Evolutionary conservation across 2,329 filamentous ascomycete species (phyloP), one percentile per base, ranked within the genome.

Genomic region (Hymenoscyphus occultus): DNA sequence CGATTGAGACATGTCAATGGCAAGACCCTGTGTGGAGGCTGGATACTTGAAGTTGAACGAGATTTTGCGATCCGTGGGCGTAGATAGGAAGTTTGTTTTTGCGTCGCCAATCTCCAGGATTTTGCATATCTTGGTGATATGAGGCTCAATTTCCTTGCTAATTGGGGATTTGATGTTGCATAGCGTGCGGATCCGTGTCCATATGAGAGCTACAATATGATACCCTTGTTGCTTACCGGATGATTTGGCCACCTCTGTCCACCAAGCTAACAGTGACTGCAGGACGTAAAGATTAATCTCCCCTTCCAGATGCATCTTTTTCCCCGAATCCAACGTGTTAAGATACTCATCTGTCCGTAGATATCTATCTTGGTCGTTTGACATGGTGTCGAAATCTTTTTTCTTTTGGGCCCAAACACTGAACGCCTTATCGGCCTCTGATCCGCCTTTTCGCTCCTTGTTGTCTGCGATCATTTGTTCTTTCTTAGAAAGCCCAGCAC

Each of bases 251-350:
- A 76, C 76, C 16, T 74, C 70, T 19, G 80, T 77, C 82, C 82
- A 85, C 76, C 82, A 80, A 35, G 76, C 74, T 10, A 84, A 68
- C 3, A 84, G 73, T 45, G 79, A 77, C 65, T 80, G 81, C 48
- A 84, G 73, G 68, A 82, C 79, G 70, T 81, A 85, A 0, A 82
- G 75, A 32, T 76, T 71, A 9, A 76, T 68, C 56, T 78, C 76
- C 16, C 68, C 68, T 62, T 77, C 75, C 5, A 77, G 65, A 51
- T 73, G 70, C 19, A 60, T 56, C 6, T 67, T 67, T 62, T 71
- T 75, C 0, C 69, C 61, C 1, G 71, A 70, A 57, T 76, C 74
- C 14, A 76, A 64, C 31, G 66, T 66, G 31, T 74, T 73, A 6
- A 75, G 67, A 64, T 76, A 75, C 28, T 70, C 65, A 13, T 71